Evolutionary conservation across 2,329 filamentous ascomycete species (phyloP).

Genomic region (Colletotrichum sp.): DNA sequence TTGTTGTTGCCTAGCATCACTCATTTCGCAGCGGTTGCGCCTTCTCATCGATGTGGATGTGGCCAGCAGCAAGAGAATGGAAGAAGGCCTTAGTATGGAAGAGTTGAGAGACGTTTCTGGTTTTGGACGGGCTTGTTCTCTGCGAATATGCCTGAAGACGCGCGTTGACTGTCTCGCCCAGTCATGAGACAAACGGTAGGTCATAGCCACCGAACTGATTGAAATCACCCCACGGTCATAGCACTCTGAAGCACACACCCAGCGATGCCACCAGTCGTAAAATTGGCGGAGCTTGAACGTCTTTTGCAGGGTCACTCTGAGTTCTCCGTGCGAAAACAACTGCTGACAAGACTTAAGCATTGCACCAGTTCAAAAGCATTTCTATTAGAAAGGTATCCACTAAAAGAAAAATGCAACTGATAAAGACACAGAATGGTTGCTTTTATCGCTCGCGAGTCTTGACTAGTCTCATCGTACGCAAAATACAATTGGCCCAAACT

Average conservation of each 20-base stretch:
- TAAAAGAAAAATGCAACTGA: fast-evolving
- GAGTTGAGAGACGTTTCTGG: fast-evolving
- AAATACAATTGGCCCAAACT: fast-evolving
- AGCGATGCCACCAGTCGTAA: fast-evolving
- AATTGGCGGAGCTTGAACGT: neutral
- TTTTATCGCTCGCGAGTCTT: fast-evolving
- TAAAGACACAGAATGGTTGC: neutral
- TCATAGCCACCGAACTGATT: neutral
- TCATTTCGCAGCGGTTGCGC: neutral
- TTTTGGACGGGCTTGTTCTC: too few species aligned
- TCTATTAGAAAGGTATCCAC: neutral
- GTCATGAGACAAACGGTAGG: neutral
- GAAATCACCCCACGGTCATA: neutral
- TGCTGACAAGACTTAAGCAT: fast-evolving
- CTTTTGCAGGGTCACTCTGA: neutral
- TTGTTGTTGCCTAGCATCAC: fast-evolving
- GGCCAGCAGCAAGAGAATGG: fast-evolving
- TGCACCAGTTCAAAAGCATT: fast-evolving
- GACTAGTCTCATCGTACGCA: neutral
- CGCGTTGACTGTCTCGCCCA: neutral
- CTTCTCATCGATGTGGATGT: fast-evolving
- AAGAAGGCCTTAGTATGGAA: fast-evolving
- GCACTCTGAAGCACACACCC: neutral
- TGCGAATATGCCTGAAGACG: neutral
- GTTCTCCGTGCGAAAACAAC: neutral